These are phyloP conservation scores for Epichloe scottii DNA, from an alignment of 2,329 filamentous ascomycete genomes.

Conservation along the genomic window DNA sequence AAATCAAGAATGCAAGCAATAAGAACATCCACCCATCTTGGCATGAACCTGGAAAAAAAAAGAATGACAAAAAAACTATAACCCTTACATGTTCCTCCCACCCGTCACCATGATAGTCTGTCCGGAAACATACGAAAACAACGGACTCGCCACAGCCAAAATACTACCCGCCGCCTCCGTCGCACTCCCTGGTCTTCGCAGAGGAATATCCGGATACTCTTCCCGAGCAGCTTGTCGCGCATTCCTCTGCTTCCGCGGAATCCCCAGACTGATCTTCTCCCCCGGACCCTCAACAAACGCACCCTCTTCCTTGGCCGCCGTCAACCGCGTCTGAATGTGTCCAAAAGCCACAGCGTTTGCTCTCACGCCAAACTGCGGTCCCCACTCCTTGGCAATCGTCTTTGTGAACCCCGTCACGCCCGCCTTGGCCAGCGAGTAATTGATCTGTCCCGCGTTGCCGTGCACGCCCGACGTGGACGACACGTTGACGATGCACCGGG, in stretches of 20 bases:
- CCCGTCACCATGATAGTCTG: constrained; percentile 83
- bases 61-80: not conserved
- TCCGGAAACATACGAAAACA: constrained; percentile 75
- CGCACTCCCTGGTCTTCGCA: constrained; percentile 63
- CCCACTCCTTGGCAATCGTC: constrained; percentile 89
- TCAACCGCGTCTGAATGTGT: constrained; percentile 66
- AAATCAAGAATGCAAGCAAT: not conserved
- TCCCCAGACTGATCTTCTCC: constrained; percentile 61
- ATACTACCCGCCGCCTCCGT: constrained; percentile 71
- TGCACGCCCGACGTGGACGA: constrained; percentile 70
- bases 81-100: constrained; percentile 46
- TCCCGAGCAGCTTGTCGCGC: constrained; percentile 18
- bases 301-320: constrained; percentile 72
- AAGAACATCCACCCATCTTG: not conserved
- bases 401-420: constrained; percentile 74
- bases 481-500: constrained; percentile 72
- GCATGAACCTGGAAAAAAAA: not conserved
- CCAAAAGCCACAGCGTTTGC: constrained; percentile 80
- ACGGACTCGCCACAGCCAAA: constrained; percentile 65
- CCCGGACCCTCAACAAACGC: constrained; percentile 67
- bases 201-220: constrained; percentile 58
- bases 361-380: constrained; percentile 67
- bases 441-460: constrained; percentile 83
- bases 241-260: constrained; percentile 48
- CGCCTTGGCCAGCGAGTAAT: constrained; percentile 78